Conservation (phyloP, 2,329 filamentous ascomycete species). For the Colletotrichum tropicicola region DNA sequence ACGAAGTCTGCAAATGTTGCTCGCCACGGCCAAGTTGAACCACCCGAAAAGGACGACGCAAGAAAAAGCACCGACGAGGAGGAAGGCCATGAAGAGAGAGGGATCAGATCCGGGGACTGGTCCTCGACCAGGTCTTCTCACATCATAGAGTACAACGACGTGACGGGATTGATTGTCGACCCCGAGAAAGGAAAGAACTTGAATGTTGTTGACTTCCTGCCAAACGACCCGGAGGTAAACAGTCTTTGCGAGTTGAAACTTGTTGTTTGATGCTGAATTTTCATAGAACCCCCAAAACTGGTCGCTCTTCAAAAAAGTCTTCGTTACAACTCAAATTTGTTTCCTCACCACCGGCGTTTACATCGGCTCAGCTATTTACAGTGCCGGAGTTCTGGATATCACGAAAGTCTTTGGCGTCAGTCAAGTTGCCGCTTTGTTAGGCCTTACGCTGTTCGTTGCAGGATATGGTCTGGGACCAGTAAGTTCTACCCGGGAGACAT, state of each 20-base stretch:
- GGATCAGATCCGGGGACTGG: not conserved
- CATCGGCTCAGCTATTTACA: slow-evolving; percentile 25
- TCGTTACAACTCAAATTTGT: slow-evolving; percentile 14
- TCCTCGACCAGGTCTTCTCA: not conserved
- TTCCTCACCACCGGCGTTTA: slow-evolving; percentile 7
- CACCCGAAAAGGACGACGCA: not conserved
- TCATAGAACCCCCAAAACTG: slow-evolving; percentile 5
- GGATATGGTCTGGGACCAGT: slow-evolving; percentile 22
- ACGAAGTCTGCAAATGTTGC: not conserved
- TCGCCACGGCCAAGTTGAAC: not conserved
- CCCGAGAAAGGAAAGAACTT: not conserved
- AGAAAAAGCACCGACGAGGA: not conserved
- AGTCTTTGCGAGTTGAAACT: not conserved
- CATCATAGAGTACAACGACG: not conserved
- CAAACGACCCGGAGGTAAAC: slow-evolving; percentile 18
- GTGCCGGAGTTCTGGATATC: slow-evolving; percentile 7
- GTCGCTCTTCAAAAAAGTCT: not conserved
- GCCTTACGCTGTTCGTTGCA: slow-evolving; percentile 20
- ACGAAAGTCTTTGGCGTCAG: slow-evolving; percentile 12
- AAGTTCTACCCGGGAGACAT: not conserved
- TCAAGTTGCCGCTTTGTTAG: slow-evolving; percentile 2
- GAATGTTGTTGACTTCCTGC: slow-evolving; percentile 3
- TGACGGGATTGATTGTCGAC: not conserved
- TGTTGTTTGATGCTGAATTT: not conserved
- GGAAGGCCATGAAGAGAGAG: not conserved